Evolutionary conservation across 148 eudicot genomes (phyloP).

Genomic region (Cornus kousa): DNA sequence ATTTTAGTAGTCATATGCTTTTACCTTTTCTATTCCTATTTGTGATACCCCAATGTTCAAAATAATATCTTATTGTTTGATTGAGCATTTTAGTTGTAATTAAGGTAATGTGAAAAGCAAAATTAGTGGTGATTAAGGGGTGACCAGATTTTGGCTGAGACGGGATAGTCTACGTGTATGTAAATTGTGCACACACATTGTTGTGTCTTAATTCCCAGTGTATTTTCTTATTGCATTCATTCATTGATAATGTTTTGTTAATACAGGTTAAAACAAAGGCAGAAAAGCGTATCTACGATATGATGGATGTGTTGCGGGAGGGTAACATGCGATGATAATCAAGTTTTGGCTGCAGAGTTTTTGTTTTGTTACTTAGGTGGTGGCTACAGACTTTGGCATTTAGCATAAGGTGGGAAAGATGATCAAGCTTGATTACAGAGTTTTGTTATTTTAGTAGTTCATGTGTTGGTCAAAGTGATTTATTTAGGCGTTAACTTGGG

Average conservation of each 20-base stretch:
- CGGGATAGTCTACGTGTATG: not conserved
- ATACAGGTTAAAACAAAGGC: constrained; percentile 69
- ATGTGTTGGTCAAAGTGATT: too few species aligned
- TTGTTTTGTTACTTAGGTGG: not conserved
- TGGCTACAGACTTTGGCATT: too few species aligned
- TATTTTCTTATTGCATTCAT: too few species aligned
- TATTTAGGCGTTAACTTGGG: too few species aligned
- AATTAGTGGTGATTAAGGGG: not conserved
- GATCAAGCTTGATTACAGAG: too few species aligned
- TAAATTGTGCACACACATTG: not conserved
- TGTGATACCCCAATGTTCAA: not conserved
- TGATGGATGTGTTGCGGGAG: constrained; percentile 67
- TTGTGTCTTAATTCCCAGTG: not conserved
- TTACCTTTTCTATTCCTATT: not conserved
- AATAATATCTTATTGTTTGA: not conserved
- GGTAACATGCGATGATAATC: constrained; percentile 55
- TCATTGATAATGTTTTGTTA: not conserved
- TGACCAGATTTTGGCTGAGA: not conserved
- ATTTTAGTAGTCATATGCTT: not conserved
- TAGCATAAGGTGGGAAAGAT: too few species aligned
- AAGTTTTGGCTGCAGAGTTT: not conserved
- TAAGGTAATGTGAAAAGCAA: not conserved
- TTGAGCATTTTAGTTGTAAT: not conserved
- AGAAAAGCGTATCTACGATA: constrained; percentile 62
- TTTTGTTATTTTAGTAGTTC: too few species aligned